Base-by-base conservation (phyloP, 208 protist species). In the Trypanosoma brucei region DNA sequence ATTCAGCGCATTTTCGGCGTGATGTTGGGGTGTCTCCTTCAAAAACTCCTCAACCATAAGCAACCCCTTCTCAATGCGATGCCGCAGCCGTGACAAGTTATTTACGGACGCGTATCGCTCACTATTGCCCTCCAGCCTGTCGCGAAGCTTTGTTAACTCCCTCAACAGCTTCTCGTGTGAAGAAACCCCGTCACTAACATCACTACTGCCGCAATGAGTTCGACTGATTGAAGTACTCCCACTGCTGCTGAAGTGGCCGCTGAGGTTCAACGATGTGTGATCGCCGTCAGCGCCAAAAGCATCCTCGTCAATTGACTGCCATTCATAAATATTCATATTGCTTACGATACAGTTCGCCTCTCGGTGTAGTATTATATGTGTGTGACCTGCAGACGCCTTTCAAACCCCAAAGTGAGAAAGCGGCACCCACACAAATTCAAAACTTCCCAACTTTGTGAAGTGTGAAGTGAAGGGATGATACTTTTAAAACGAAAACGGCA, bases 251-350 rank as follows among this genome's bases (percentile, higher is more conserved):
- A 37, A 53, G 46, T 75, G 76, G 0, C 71, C 60, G 38, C 76
- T 81, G 7, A 81, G 39, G 35, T 76, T 70, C n/a, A 79, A 55
- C 36, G 46, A 53, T 1, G 22, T 11, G 5, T 4, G 59, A 14
- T 44, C 55, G 2, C 8, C 34, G 8, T 14, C 30, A 14, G 11
- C 2, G 33, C 13, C 46, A 8, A 55, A 36, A 2, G 62, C 46
- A 2, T 68, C 65, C 3, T 65, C 59, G 31, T 76, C 77, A 33
- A 72, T 56, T n/a, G 65, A 58, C 55, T 62, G 46, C 9, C 70
- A 71, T 30, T 76, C 65, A 37, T 83, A 78, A n/a, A 76, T 64
- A 7, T 81, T 55, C 77, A 83, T 83, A 48, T 14, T 14, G 44
- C 8, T 14, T n/a, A 48, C 7, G 44, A 13, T 4, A 65, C 3